phyloP scores from a whole-genome alignment of 164 flowering plant genomes.

The Hamamelis virginiana region DNA sequence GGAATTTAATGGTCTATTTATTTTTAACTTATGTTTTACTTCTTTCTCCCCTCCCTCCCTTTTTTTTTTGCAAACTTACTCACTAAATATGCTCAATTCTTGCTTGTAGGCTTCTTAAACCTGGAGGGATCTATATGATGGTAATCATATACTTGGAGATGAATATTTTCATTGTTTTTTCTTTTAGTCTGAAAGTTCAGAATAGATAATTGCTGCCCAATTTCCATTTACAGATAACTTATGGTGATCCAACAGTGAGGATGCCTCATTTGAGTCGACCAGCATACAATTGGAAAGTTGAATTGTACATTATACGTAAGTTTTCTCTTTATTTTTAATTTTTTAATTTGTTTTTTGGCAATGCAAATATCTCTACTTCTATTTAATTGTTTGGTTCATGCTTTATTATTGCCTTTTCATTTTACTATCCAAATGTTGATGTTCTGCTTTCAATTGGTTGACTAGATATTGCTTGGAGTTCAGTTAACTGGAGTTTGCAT shows the following conservation, averaged over 20 bases:
- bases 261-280: conserved; percentile 67
- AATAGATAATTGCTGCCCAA: not conserved
- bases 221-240: conserved; percentile 63
- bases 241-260: conserved; percentile 92
- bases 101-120: conserved; percentile 83
- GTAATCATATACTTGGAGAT: conserved; percentile 36
- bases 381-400: not conserved
- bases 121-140: conserved; percentile 90
- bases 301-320: conserved; percentile 81
- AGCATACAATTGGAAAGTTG: conserved; percentile 68
- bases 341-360: not conserved
- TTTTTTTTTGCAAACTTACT: not conserved
- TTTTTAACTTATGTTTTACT: not conserved
- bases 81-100: conserved; percentile 7
- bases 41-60: not conserved
- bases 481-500: not conserved
- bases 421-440: not conserved
- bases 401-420: not conserved
- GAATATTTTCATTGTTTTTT: conserved; percentile 2
- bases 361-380: not conserved
- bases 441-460: not conserved
- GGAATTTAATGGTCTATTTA: not conserved
- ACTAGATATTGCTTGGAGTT: not conserved
- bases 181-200: conserved; percentile 5
- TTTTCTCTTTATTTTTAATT: conserved; percentile 1